phyloP scores from a whole-genome alignment of 805 yeast species.

The Saccharomycopsis guyanensis region DNA sequence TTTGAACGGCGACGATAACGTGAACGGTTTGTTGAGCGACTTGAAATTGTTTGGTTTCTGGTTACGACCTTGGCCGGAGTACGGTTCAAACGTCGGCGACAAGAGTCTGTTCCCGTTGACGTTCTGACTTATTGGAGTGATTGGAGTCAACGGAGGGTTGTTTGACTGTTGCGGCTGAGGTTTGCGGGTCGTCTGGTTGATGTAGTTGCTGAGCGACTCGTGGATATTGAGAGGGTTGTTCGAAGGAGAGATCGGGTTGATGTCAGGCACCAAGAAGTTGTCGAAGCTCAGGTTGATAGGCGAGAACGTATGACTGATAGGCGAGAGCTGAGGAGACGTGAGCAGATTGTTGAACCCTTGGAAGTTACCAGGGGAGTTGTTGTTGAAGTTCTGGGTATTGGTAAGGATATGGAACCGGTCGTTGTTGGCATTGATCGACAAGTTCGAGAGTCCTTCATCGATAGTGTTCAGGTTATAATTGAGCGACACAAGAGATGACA shows the following conservation, averaged over 20 bases:
- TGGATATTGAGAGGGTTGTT: conserved; percentile 4
- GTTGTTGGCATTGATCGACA: conserved; percentile 4
- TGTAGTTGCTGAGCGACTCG: conserved; percentile 13
- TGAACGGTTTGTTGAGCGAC: conserved; percentile 1
- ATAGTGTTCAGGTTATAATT: conserved; percentile 1
- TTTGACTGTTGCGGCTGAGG: background rate
- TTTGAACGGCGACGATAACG: conserved; percentile 7
- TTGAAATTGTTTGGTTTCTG: background rate
- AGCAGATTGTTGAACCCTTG: conserved; percentile 1
- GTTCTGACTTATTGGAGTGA: conserved; percentile 14
- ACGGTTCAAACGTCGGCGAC: conserved; percentile 1
- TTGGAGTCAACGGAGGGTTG: conserved; percentile 19
- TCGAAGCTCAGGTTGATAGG: conserved; percentile 17
- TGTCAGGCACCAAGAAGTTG: conserved; percentile 14
- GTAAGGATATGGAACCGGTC: conserved; percentile 2
- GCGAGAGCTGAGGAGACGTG: conserved; percentile 16
- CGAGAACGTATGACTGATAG: conserved; percentile 18
- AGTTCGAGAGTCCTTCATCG: conserved; percentile 11
- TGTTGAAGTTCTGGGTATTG: background rate
- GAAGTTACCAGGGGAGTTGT: background rate
- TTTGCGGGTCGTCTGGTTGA: conserved; percentile 1
- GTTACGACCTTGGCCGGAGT: background rate
- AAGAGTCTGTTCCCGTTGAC: conserved; percentile 1
- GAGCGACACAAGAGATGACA: conserved; percentile 13
- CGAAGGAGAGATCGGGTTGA: conserved; percentile 4